Conservation (phyloP, 2,329 filamentous ascomycete genomes). For the Drechslera avenae region DNA sequence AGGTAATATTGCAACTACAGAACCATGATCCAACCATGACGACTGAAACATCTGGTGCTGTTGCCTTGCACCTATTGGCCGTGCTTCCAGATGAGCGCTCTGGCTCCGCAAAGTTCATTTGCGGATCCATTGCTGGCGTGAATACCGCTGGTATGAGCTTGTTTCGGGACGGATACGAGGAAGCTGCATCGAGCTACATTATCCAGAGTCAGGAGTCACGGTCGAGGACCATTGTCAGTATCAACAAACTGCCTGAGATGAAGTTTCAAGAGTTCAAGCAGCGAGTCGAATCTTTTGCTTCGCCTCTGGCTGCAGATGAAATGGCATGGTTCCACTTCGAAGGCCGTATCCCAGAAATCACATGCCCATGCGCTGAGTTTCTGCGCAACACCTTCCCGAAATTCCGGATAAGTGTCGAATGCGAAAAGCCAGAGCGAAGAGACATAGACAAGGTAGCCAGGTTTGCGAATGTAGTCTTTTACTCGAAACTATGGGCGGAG, state of each 20-base stretch:
- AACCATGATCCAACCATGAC: background rate
- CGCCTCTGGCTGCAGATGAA: background rate
- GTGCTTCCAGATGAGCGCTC: conserved; percentile 62
- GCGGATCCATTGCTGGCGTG: conserved; percentile 59
- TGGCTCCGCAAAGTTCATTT: conserved; percentile 58
- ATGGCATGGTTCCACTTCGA: conserved; percentile 73
- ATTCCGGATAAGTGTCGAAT: conserved; percentile 68
- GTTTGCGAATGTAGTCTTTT: conserved; percentile 73
- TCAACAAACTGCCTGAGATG: conserved; percentile 72
- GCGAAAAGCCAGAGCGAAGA: conserved; percentile 69
- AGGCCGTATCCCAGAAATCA: conserved; percentile 69
- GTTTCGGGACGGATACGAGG: conserved; percentile 59
- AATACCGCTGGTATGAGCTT: conserved; percentile 61
- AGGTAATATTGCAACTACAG: conserved; percentile 67
- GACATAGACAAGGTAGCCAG: conserved; percentile 65
- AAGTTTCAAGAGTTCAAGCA: conserved; percentile 62
- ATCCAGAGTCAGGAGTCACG: conserved; percentile 64
- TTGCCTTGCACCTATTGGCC: conserved; percentile 47
- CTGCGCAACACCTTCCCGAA: conserved; percentile 47
- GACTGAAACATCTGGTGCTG: background rate
- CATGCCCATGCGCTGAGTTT: conserved; percentile 64
- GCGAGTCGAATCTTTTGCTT: background rate
- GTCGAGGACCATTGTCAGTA: conserved; percentile 72
- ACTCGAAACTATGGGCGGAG: conserved; percentile 72
- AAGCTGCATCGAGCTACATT: conserved; percentile 72